A percentile compares a stretch with the other conserved stretches of the same genome.
phyloP scores from a whole-genome alignment of 1,139 yeast species.

The Geotrichum aggregatum region DNA sequence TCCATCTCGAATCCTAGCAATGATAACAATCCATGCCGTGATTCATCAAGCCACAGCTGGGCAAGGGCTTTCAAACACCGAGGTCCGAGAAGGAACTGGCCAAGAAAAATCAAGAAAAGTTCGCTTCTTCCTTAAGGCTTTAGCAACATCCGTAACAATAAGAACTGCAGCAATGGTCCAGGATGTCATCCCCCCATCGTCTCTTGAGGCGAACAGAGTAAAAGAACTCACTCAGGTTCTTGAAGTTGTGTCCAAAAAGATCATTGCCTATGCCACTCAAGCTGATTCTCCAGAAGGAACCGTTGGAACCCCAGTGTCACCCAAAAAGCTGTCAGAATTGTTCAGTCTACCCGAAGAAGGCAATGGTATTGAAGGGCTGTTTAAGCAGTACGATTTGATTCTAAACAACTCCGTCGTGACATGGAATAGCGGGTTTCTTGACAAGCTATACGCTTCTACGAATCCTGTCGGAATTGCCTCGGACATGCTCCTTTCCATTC shows the following conservation, averaged over 20 bases:
- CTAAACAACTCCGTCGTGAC: slow-evolving; percentile 71
- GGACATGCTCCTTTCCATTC: slow-evolving; percentile 62
- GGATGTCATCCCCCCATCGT: not conserved
- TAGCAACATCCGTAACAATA: not conserved
- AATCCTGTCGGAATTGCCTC: slow-evolving; percentile 79
- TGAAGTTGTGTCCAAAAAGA: slow-evolving; percentile 38
- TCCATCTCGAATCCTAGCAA: too few relatives aligned
- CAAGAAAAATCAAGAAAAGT: too few relatives aligned
- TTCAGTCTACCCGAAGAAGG: slow-evolving; percentile 38
- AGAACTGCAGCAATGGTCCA: not conserved
- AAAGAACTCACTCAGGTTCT: slow-evolving; percentile 46
- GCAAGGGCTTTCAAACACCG: too few relatives aligned
- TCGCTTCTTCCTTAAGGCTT: not conserved
- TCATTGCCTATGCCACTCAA: slow-evolving; percentile 42
- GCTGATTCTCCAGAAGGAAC: slow-evolving; percentile 40
- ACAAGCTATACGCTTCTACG: slow-evolving; percentile 77
- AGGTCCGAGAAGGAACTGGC: too few relatives aligned
- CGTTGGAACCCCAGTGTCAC: slow-evolving; percentile 41
- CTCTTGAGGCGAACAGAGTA: slow-evolving; percentile 40
- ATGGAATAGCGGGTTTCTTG: slow-evolving; percentile 84
- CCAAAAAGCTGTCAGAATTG: slow-evolving; percentile 36
- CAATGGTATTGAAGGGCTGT: slow-evolving; percentile 43
- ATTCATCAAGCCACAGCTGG: too few relatives aligned
- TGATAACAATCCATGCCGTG: too few relatives aligned
- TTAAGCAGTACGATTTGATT: slow-evolving; percentile 53